Evolutionary conservation across 2,329 filamentous ascomycete species (phyloP), one percentile per base, ranked within the genome.

Genomic region (Venturia oleaginea): DNA sequence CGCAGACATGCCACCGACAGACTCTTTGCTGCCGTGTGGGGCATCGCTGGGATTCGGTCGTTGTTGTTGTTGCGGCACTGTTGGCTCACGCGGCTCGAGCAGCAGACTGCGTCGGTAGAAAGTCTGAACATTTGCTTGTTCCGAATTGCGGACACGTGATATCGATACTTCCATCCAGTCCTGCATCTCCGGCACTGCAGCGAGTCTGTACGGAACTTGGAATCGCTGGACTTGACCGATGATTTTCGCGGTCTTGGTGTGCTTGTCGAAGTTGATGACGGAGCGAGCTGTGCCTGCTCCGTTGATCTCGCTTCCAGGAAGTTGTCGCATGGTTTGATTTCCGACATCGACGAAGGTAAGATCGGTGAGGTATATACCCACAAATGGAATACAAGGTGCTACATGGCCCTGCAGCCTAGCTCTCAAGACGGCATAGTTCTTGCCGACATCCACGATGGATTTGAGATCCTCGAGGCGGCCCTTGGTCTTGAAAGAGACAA

Each of bases 241-340:
- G 72, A 97, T 95, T 76, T 92, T 94, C 57, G 93, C 92, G 2
- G 92, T 97, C 69, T 92, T 91, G 70, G 87, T 89, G 74, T 97
- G 92, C 78, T 97, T 97, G 80, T 97, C 93, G 71, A 97, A 97
- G 77, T 99, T 99, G 81, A 99, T 91, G 38, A 97, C 90, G 30
- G 48, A 59, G 5, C 43, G 38, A 22, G 86, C 86, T 70, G 91
- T 83, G 32, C 86, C 84, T 34, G 79, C 77, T 37, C 86, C 83
- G n/a, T 89, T 84, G 17, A 81, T 79, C 42, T 77, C 75, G n/a
- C 68, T 77, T 65, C 73, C 82, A 72, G 85, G 84, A 24, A 96
- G 84, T 70, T 88, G 88, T 71, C 93, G 91, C 2, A 88, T 92
- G 5, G 91, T 85, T 40, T 90, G 89, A 75, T 97, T 97, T 67